phyloP scores from a whole-genome alignment of 208 protist genomes.

The Leishmania arabica region DNA sequence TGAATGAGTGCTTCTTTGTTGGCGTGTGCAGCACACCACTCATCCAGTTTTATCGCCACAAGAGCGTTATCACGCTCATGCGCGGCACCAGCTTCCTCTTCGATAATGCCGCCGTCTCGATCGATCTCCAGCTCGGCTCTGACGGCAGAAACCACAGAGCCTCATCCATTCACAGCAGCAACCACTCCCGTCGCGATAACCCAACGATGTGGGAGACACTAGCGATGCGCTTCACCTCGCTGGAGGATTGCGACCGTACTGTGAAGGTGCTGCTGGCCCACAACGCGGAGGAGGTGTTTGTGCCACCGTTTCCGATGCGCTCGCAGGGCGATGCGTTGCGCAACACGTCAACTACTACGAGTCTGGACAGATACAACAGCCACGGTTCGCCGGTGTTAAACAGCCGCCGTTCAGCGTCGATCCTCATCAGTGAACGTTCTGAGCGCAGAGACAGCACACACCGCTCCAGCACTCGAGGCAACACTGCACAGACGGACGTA shows the following conservation, averaged over 20 bases:
- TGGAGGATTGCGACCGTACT: constrained; percentile 42
- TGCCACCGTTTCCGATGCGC: constrained; percentile 27
- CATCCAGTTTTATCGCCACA: constrained; percentile 60
- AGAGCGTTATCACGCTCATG: constrained; percentile 47
- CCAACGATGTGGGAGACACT: constrained; percentile 58
- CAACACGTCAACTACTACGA: constrained; percentile 22
- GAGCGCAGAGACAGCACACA: constrained; percentile 10
- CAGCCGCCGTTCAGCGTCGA: constrained; percentile 17
- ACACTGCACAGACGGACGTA: constrained; percentile 17
- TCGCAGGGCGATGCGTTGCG: background rate
- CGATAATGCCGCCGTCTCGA: constrained; percentile 60
- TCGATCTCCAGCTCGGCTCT: constrained; percentile 14
- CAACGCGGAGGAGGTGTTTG: constrained; percentile 39
- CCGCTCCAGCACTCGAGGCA: constrained; percentile 4
- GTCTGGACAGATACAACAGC: constrained; percentile 31
- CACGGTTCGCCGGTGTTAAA: constrained; percentile 2
- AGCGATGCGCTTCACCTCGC: constrained; percentile 44
- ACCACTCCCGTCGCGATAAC: constrained; percentile 25
- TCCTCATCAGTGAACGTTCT: constrained; percentile 23
- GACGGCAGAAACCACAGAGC: background rate
- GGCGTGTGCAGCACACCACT: constrained; percentile 71
- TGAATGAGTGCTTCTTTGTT: constrained; percentile 55
- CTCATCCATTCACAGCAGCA: constrained; percentile 24
- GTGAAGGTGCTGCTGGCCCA: constrained; percentile 53
- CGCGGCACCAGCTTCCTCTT: constrained; percentile 60